A percentile compares a stretch with the other conserved stretches of the same genome.
Conservation (phyloP, 2,329 filamentous ascomycete genomes). For the Calonectria ilicicola region DNA sequence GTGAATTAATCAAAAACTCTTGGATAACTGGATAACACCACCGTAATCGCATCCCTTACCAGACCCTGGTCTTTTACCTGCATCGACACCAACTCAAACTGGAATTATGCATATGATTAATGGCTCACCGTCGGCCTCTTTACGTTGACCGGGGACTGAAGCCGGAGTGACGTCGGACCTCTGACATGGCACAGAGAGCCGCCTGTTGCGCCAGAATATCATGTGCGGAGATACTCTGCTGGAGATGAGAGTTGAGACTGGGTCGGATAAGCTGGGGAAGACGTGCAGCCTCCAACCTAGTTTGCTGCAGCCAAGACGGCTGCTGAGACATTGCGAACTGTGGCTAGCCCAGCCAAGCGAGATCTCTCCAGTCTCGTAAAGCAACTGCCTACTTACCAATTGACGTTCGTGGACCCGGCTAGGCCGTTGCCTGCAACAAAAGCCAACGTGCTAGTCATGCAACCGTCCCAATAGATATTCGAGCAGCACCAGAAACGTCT, state of each 20-base stretch:
- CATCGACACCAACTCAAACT: constrained; percentile 12
- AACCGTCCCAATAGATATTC: neutral
- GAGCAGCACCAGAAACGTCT: neutral
- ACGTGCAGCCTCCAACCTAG: neutral
- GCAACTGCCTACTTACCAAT: neutral
- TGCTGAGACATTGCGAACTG: neutral
- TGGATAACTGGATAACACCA: constrained; percentile 25
- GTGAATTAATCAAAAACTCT: constrained; percentile 10
- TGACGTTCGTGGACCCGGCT: neutral
- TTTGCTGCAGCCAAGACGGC: neutral
- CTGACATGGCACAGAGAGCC: constrained; percentile 3
- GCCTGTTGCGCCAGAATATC: constrained; percentile 16
- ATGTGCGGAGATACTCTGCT: neutral
- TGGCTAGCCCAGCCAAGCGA: neutral
- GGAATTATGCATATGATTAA: constrained; percentile 13
- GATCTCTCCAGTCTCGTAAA: neutral
- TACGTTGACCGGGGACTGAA: constrained; percentile 3
- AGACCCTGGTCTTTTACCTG: neutral
- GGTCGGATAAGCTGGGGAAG: neutral
- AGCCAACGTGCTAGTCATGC: neutral
- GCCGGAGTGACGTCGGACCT: constrained; percentile 7
- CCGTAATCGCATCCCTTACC: constrained; percentile 11
- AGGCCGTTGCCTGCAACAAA: neutral
- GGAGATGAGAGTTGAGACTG: neutral
- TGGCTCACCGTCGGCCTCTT: constrained; percentile 22